Evolutionary conservation across 2,329 filamentous ascomycete genomes (phyloP), one percentile per base, ranked within the genome.

Genomic region (Orbilia brochopaga): DNA sequence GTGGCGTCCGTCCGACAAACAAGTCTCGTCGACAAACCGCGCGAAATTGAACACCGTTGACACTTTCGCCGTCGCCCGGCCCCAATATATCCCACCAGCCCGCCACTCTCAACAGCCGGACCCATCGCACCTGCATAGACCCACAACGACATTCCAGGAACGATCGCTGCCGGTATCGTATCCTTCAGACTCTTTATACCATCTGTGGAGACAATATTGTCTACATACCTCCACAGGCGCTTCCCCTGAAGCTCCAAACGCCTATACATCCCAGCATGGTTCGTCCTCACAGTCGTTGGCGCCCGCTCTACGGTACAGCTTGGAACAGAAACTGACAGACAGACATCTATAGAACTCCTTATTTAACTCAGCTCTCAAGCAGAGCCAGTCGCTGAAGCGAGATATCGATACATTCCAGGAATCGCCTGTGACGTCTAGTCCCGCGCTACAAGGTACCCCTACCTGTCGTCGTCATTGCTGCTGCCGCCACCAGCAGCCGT

Each of bases 291-390:
- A 17, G 5, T 15, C n/a, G 15, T 42, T 15, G 11, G 13, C 11
- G 13, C 46, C 21, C 21, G n/a, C n/a, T n/a, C n/a, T n/a, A 6
- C 46, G 13, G 23, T 7, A 4, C 7, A 4, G 10, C 23, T 50
- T 4, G 46, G 7, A 46, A 13, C 40, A n/a, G 3, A 46, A 5
- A 46, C 40, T 46, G 13, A n/a, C 15, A 2, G 19, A 50, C 46
- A 4, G 32, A 15, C 21, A 15, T 23, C 44, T 11, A 50, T 69
- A 91, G 90, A 93, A 92, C 77, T 88, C 90, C 50, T 84, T 91
- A 56, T 95, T 93, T 83, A 95, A 95, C 79, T 89, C 90, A 65
- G 90, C 90, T 59, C 83, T 94, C 60, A 91, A 91, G 81, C 91
- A 95, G 81, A 91, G 88, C 75, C 90, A 90, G 76, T 86, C 89